These are phyloP conservation scores for Penicillium sp. DNA, from an alignment of 2,329 filamentous ascomycete genomes.

Conservation along the genomic window DNA sequence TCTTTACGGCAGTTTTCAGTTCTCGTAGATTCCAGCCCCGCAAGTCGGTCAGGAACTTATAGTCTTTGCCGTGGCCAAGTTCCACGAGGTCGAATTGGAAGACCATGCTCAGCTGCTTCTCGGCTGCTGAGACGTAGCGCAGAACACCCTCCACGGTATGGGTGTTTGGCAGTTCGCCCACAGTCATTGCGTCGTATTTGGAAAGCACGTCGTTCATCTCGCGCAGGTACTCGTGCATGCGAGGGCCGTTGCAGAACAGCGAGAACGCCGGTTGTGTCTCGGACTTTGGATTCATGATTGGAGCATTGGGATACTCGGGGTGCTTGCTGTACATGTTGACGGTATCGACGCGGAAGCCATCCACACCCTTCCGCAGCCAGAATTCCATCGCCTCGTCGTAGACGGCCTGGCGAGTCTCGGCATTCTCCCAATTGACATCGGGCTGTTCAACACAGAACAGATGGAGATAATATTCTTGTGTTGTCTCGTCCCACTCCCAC, in stretches of 20 bases:
- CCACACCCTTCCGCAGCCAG: conserved; percentile 69
- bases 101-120: conserved; percentile 65
- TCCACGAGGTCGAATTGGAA: conserved; percentile 57
- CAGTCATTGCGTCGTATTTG: conserved; percentile 64
- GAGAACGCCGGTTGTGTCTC: conserved; percentile 51
- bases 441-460: conserved; percentile 71
- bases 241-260: conserved; percentile 66
- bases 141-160: conserved; percentile 58
- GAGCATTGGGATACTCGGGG: conserved; percentile 53
- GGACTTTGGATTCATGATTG: conserved; percentile 48
- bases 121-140: conserved; percentile 56
- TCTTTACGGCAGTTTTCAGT: conserved; percentile 42
- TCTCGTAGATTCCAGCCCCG: conserved; percentile 47
- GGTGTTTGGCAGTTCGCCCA: conserved; percentile 66
- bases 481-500: conserved; percentile 68
- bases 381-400: conserved; percentile 68
- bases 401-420: conserved; percentile 60
- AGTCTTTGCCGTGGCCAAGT: conserved; percentile 49
- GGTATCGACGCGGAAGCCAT: conserved; percentile 66
- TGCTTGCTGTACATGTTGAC: conserved; percentile 60
- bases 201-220: conserved; percentile 64
- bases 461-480: conserved; percentile 69
- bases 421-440: conserved; percentile 75
- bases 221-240: conserved; percentile 64
- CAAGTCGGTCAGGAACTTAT: conserved; percentile 46